These are phyloP conservation scores for Neurospora sublineolata DNA, from an alignment of 495 filamentous ascomycete genomes.

Conservation along the genomic window DNA sequence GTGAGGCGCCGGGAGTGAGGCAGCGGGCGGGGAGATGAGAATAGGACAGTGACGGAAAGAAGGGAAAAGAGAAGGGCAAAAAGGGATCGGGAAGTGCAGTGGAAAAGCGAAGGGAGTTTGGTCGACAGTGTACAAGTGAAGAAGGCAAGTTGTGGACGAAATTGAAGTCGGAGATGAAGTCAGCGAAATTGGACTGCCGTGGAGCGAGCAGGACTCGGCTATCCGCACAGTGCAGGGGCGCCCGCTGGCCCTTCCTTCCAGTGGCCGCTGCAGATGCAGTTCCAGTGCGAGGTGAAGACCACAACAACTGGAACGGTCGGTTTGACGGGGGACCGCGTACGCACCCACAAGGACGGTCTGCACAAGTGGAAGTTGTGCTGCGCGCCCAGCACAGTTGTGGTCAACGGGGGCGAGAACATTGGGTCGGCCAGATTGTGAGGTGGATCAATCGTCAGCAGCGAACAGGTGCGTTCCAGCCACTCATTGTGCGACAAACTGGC, in stretches of 20 bases:
- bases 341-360: not conserved
- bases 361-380: not conserved
- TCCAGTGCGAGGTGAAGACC: not conserved
- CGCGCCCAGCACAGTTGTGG: not conserved
- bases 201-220: not conserved
- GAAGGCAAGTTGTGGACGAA: constrained; percentile 9
- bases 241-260: not conserved
- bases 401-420: not conserved
- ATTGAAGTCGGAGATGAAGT: constrained; percentile 24
- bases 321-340: not conserved
- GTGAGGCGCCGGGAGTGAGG: constrained; percentile 1
- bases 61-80: constrained; percentile 4
- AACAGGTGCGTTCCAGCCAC: not conserved
- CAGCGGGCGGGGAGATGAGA: not conserved
- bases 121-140: not conserved
- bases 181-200: constrained; percentile 13
- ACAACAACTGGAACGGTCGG: not conserved
- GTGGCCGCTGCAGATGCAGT: not conserved
- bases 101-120: not conserved
- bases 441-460: not conserved
- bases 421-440: not conserved
- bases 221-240: not conserved
- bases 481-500: not conserved
- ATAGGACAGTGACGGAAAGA: constrained; percentile 2
- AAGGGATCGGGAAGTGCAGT: not conserved